Evolutionary conservation across 148 eudicot genomes (phyloP), one percentile per base, ranked within the genome.

Genomic region (Silene conica): DNA sequence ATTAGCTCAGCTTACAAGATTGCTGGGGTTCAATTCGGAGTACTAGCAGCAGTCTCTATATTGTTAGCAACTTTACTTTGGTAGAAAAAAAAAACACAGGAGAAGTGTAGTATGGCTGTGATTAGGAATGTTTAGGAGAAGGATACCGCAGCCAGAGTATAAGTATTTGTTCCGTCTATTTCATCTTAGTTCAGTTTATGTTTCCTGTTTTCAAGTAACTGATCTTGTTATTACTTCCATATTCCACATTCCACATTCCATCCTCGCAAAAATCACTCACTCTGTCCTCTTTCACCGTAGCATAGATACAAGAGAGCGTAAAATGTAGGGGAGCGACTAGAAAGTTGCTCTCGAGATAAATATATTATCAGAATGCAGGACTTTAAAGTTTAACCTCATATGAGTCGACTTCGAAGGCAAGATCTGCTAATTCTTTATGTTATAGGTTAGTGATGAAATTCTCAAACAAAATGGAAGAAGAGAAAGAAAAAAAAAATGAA

Each of bases 1-100:
- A 83, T 31, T 52, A 87, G 70, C 38, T 64, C 79, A 48, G 84
- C 77, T 19, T 57, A 69, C 76, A 82, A 71, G 80, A 61, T 83
- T 62, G 72, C 73, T 55, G 63, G 70, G 15, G 25, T 57, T 61
- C 73, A 69, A 52, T 64, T 74, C 56, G 34, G 76, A 11, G 59
- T 69, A 55, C 55, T 67, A 69, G 67, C 83, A 34, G 69, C 73
- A 57, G 69, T 79, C 41, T 55, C 70, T 6, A 65, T 67, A 45
- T 2, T 79, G 38, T 31, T 67, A 59, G 67, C 25, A 26, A 45
- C 67, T 45, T 58, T 82, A n/a, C 23, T 72, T 7, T 67, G 56
- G 63, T 20, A 54, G 26, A 57, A 57, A 26, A 58, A 22, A 38
- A 38, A 11, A 26, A 26, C 34, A 5, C 55, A 13, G 2, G 20